Conservation (phyloP, 2,329 filamentous ascomycete genomes). For the Sclerotinia borealis region DNA sequence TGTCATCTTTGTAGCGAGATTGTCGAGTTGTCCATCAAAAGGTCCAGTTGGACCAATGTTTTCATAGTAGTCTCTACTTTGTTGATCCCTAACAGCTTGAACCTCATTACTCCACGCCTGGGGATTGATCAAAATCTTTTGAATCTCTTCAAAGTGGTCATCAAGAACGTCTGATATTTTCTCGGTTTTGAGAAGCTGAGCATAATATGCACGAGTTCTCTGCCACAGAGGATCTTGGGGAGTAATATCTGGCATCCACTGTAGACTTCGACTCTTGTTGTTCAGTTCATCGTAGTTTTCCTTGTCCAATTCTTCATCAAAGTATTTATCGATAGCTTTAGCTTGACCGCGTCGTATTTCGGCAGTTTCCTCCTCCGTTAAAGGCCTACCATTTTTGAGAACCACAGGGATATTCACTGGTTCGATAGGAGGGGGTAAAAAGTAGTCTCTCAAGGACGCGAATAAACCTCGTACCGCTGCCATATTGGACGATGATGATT, state of each 20-base stretch:
- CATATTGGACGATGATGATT: neutral
- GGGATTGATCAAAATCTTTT: constrained; percentile 3
- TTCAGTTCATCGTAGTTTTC: neutral
- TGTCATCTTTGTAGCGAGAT: constrained; percentile 29
- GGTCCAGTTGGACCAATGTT: neutral
- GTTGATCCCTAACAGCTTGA: neutral
- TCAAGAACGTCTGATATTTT: neutral
- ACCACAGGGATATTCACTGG: neutral
- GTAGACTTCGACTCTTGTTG: neutral
- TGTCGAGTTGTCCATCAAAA: constrained; percentile 18
- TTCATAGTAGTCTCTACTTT: constrained; percentile 5
- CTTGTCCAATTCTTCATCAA: constrained; percentile 12
- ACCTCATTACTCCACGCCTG: constrained; percentile 1
- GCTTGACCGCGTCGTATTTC: constrained; percentile 4
- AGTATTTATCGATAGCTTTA: constrained; percentile 8
- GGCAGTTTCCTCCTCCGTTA: neutral
- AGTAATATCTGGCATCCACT: constrained; percentile 8
- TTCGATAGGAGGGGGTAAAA: neutral
- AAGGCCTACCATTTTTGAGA: neutral
- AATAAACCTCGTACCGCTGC: neutral
- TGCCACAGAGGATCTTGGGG: neutral
- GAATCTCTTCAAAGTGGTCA: constrained; percentile 2
- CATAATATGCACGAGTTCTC: neutral
- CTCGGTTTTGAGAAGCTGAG: neutral
- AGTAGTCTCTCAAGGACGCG: neutral